phyloP scores from a whole-genome alignment of 345 rosid species.

The Leavenworthia alabamica region DNA sequence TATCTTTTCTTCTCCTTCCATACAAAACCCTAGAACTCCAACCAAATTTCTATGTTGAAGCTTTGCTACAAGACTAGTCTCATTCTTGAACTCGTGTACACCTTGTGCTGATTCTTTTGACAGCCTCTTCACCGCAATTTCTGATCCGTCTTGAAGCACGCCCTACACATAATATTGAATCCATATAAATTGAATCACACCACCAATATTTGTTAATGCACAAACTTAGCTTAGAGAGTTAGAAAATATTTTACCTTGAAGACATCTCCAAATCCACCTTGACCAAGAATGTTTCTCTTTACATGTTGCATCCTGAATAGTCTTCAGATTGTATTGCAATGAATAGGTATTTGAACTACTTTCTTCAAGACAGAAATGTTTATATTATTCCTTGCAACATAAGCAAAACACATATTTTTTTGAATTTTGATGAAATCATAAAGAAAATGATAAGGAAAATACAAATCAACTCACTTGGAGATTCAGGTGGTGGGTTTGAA shows the following conservation, averaged over 20 bases:
- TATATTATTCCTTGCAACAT: neutral
- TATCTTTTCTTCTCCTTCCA: constrained; percentile 26
- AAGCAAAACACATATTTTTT: neutral
- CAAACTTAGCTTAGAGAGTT: neutral
- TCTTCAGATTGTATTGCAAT: constrained; percentile 1
- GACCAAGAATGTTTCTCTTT: constrained; percentile 7
- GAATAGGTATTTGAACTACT: neutral
- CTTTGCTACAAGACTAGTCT: constrained; percentile 10
- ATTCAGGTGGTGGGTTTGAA: too few relatives aligned
- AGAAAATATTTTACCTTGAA: neutral
- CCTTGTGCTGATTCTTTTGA: constrained; percentile 24
- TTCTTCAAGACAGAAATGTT: neutral
- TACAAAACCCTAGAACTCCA: constrained; percentile 8
- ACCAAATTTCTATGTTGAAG: constrained; percentile 23
- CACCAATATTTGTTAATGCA: neutral
- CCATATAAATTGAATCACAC: neutral
- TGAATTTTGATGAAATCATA: neutral
- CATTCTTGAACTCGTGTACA: constrained; percentile 22
- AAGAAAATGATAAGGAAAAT: neutral
- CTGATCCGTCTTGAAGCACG: neutral
- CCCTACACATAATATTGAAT: neutral
- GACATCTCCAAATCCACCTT: constrained; percentile 24
- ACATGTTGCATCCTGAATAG: constrained; percentile 11
- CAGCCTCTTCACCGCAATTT: constrained; percentile 17
- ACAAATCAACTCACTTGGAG: neutral